A percentile compares a stretch with the other conserved stretches of the same genome.
Evolutionary conservation across 2,329 filamentous ascomycete species (phyloP).

Genomic region (Colletotrichum sp.): DNA sequence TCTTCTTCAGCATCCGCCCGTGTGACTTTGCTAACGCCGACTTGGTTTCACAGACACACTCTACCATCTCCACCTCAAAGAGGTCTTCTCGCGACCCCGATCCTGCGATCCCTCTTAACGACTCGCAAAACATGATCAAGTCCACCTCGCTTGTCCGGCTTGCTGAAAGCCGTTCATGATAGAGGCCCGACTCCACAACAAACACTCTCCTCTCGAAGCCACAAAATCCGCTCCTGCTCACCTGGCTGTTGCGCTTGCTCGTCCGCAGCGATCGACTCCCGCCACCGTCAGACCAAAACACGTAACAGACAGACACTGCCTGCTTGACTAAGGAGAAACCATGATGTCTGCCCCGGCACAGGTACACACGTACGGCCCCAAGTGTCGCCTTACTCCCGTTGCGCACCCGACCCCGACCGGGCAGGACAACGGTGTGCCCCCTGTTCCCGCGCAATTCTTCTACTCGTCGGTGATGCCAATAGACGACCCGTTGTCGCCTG

Average conservation of each 20-base stretch:
- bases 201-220: not conserved
- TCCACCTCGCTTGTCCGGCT: not conserved
- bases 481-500: constrained; percentile 83
- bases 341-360: not conserved
- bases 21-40: not conserved
- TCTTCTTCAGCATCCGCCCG: not conserved
- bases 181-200: not conserved
- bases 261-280: not conserved
- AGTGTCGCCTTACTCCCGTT: constrained; percentile 61
- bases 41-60: not conserved
- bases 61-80: not conserved
- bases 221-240: not conserved
- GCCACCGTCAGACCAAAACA: not conserved
- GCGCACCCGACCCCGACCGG: constrained; percentile 35
- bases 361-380: constrained; percentile 63
- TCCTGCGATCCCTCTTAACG: not conserved
- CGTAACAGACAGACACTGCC: not conserved
- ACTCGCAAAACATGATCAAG: not conserved
- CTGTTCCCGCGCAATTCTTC: constrained; percentile 78
- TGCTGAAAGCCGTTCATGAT: not conserved
- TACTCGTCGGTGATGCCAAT: constrained; percentile 84
- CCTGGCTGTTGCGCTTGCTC: not conserved
- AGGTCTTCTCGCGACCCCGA: not conserved
- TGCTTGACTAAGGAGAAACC: not conserved
- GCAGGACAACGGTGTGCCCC: constrained; percentile 57